Evolutionary conservation across 2,329 filamentous ascomycete genomes (phyloP), one percentile per base, ranked within the genome.

Genomic region (Blastomyces gilchristii): DNA sequence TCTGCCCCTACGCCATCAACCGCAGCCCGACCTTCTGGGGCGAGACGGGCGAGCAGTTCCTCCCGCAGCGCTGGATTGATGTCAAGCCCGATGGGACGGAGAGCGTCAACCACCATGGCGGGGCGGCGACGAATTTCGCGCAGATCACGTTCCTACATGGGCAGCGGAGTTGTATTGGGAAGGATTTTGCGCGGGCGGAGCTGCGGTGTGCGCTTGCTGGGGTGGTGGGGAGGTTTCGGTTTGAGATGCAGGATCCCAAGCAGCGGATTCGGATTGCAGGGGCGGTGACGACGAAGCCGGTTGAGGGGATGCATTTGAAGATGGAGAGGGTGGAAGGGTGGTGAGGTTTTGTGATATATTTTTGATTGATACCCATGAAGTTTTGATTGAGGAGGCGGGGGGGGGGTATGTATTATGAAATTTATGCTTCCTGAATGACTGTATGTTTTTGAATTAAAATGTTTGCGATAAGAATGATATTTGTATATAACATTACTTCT

Each of bases 31-130:
- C 78, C 0, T 81, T 91, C 56, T 97, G 91, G 91, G 91, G 91
- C 0, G 73, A 79, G 0, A 87, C 91, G 67, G 89, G 89, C 0
- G 77, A 76, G 14, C 78, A 83, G 52, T 96, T 96, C 79, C 82
- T 87, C 54, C 91, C 91, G 0, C 90, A 91, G 49, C 81, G 90
- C 16, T 93, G 89, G 89, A 80, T 87, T 77, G 60, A 79, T 71
- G 41, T 80, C 76, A 61, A 87, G 85, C 79, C 85, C 67, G 80
- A 78, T 1, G 53, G 31, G 14, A 68, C 73, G 3, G 71, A 62
- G 4, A 66, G 69, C 3, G 79, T 79, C 5, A 85, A 85, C 63
- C 85, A 83, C 62, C 85, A 83, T 37, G 75, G 75, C 1, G 75
- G 75, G 0, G 73, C 75, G 2, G 67, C 68, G 18, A 76, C 71